phyloP scores from a whole-genome alignment of 202 grass and related monocot genomes.

The Panicum virgatum region DNA sequence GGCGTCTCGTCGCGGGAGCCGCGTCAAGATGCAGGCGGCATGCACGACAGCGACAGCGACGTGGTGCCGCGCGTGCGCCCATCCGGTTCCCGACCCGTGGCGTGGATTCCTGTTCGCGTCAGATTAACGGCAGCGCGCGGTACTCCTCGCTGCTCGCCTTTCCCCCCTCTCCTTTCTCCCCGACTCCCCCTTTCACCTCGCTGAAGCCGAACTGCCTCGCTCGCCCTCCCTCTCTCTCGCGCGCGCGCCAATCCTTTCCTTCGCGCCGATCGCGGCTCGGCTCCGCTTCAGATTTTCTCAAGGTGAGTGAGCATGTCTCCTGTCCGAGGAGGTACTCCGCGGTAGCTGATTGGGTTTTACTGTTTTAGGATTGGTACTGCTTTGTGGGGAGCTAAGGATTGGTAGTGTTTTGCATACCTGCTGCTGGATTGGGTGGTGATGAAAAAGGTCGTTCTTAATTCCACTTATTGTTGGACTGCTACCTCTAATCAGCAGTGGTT shows the following conservation, averaged over 20 bases:
- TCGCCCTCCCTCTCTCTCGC: neutral
- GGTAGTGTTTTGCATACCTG: neutral
- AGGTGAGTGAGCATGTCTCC: constrained; percentile 26
- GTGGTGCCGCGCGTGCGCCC: constrained; percentile 13
- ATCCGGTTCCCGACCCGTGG: neutral
- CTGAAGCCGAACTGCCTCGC: neutral
- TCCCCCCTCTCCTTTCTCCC: neutral
- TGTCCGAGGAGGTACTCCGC: neutral
- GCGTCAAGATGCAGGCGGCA: too few relatives aligned
- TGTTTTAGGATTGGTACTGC: too few relatives aligned
- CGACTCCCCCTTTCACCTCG: neutral
- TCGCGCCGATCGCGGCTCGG: neutral
- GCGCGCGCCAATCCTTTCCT: neutral
- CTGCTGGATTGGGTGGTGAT: neutral
- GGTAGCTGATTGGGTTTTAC: neutral
- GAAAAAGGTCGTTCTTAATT: constrained; percentile 1
- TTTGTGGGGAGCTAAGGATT: neutral
- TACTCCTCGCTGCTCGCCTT: constrained; percentile 17
- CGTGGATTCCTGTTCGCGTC: constrained; percentile 28
- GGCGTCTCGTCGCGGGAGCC: too few relatives aligned
- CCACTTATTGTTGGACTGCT: neutral
- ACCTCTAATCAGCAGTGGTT: neutral
- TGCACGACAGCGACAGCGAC: constrained; percentile 35
- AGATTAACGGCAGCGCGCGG: constrained; percentile 16
- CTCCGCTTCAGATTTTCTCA: constrained; percentile 16